Conservation (phyloP, 2,329 filamentous ascomycete species). For the Stemphylium lycopersici region DNA sequence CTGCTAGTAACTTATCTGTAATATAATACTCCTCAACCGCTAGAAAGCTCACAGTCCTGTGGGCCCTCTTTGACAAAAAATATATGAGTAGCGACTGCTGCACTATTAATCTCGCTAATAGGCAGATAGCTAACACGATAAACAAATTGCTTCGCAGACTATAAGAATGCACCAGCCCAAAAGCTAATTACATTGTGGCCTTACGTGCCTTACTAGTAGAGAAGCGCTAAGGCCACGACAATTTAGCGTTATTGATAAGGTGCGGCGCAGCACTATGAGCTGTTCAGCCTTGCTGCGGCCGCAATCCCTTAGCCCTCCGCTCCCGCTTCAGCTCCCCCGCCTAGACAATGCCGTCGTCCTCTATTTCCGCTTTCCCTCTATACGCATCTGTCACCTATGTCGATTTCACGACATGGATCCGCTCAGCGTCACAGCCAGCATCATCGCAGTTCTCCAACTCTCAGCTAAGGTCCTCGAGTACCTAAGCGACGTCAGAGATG, state of each 20-base stretch:
- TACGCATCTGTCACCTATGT: constrained; percentile 1
- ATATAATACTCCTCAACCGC: not conserved
- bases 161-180: not conserved
- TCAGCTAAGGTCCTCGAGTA: constrained; percentile 26
- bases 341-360: not conserved
- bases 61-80: no score
- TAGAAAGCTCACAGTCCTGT: not conserved
- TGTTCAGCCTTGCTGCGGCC: not conserved
- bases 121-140: not conserved
- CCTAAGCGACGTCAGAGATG: constrained; percentile 32
- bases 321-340: not conserved
- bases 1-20: not conserved
- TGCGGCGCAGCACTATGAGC: not conserved
- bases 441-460: constrained; percentile 32
- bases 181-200: not conserved
- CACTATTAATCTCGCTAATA: not conserved
- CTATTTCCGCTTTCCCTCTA: not conserved
- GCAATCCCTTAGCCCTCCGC: not conserved
- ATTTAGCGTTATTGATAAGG: not conserved
- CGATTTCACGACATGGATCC: constrained; percentile 27
- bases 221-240: not conserved
- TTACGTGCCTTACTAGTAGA: not conserved
- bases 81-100: no score
- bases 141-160: not conserved
- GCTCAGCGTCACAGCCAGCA: constrained; percentile 30